Base-by-base conservation (phyloP, 177 flowering plant species). In the Telopea speciosissima region DNA sequence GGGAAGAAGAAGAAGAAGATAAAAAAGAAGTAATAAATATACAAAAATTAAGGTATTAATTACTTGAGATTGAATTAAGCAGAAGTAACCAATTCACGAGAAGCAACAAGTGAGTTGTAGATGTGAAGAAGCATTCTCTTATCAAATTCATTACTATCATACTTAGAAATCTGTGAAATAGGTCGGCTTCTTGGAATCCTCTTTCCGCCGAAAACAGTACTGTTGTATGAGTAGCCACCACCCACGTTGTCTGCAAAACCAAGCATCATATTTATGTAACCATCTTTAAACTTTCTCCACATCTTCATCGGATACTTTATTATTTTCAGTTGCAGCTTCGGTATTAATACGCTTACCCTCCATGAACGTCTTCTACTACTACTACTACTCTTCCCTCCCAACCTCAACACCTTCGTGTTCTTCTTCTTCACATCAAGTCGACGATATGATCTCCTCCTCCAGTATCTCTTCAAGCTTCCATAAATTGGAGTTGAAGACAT, bases 251-350 rank as follows among this genome's bases (percentile, higher is more conserved):
- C 83, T 0, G 81, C 82, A 76, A 83, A 28, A 1, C 45, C 45
- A 23, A 83, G 72, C 88, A 83, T 83, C 79, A 70, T 77, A 24
- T 73, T 31, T 24, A 83, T 52, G 40, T 85, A 85, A 13, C 72
- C 79, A 56, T 82, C 75, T 81, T 80, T 79, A 22, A 85, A 40
- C 75, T 68, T 79, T 3, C 7, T 60, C 76, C 76, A 73, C 1
- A 85, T 70, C 76, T 73, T 81, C 52, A 69, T 19, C 0, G 86
- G 85, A 22, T 83, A 82, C 1, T 52, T 24, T 3, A 73, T 40
- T 62, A 73, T 40, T 62, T 23, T 73, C 58, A 75, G 8, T 3
- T 81, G 74, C 36, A 81, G 71, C 78, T 68, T 79, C 0, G 66
- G 76, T 12, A 68, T 22, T 1, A n/a, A n/a, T n/a, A 68, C 63